Evolutionary conservation across 164 flowering plant genomes (phyloP).

Genomic region (Echeveria elegans): DNA sequence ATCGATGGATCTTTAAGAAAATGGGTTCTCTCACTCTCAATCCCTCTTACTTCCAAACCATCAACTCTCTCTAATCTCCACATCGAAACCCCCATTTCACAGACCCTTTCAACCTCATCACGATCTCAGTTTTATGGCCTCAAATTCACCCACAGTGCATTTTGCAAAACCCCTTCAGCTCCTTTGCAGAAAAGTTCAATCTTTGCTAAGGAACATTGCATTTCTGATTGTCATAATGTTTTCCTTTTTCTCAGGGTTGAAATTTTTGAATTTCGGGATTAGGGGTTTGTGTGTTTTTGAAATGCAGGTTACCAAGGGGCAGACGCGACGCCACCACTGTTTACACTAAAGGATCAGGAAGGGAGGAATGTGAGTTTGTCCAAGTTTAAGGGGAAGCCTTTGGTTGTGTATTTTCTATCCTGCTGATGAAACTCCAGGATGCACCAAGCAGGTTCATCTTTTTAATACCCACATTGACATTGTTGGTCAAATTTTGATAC

Average conservation of each 20-base stretch:
- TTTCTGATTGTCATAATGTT: no score
- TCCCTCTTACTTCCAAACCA: conserved; percentile 19
- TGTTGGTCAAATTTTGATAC: background rate
- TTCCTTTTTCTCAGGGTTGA: background rate
- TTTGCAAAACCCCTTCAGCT: conserved; percentile 25
- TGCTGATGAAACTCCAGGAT: conserved; percentile 92
- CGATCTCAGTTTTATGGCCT: conserved; percentile 62
- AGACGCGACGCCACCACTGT: conserved; percentile 52
- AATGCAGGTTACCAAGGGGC: conserved; percentile 63
- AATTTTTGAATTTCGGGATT: background rate
- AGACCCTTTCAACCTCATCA: conserved; percentile 20
- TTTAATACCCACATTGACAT: no score
- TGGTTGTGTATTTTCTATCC: conserved; percentile 90
- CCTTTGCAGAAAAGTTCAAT: conserved; percentile 24
- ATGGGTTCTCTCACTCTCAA: conserved; percentile 6
- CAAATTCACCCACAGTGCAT: conserved; percentile 30
- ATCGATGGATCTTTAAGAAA: no score
- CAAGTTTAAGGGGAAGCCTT: conserved; percentile 89
- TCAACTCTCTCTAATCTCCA: conserved; percentile 19
- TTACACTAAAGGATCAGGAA: conserved; percentile 87
- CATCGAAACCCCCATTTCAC: conserved; percentile 22
- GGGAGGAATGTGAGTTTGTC: conserved; percentile 68
- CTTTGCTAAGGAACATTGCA: conserved; percentile 57
- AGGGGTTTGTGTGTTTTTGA: background rate
- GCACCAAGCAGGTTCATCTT: conserved; percentile 99